Evolutionary conservation across 352 stramenopile genomes (phyloP).

Genomic region (Phytophthora europaea): DNA sequence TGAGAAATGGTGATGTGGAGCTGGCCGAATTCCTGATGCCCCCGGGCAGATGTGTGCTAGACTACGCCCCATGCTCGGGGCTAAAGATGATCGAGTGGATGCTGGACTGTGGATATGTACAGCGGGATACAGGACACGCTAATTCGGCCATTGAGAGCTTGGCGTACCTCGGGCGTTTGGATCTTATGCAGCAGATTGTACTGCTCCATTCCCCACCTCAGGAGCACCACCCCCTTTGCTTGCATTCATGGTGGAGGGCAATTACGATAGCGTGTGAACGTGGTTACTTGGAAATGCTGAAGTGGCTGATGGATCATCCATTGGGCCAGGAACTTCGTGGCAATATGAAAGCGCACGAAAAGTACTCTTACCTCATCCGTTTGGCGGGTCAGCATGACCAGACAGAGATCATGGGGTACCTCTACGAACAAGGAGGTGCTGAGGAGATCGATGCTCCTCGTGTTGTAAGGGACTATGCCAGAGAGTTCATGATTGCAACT

Average conservation of each 20-base stretch:
- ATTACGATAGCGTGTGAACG: background rate
- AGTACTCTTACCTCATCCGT: conserved; percentile 3
- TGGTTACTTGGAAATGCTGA: conserved; percentile 7
- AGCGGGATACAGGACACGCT: background rate
- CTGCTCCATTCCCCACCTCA: conserved; percentile 5
- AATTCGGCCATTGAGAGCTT: conserved; percentile 2
- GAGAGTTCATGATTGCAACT: background rate
- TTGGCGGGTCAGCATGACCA: background rate
- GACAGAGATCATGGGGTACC: conserved; percentile 6
- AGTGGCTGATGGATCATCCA: conserved; percentile 18
- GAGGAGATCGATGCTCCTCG: background rate
- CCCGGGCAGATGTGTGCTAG: conserved; percentile 9
- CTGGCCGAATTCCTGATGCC: conserved; percentile 8
- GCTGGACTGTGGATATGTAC: conserved; percentile 18
- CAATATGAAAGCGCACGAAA: background rate
- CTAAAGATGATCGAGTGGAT: conserved; percentile 4
- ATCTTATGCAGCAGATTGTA: conserved; percentile 12
- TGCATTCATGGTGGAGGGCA: conserved; percentile 2
- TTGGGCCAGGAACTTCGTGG: conserved; percentile 1
- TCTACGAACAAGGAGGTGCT: conserved; percentile 3
- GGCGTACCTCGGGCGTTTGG: background rate
- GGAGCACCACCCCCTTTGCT: background rate
- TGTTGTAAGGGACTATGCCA: background rate
- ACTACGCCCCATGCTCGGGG: background rate
- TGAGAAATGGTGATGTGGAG: background rate